These are phyloP conservation scores for Neophaeococcomyces aloes DNA, from an alignment of 2,329 filamentous ascomycete genomes.

Conservation along the genomic window DNA sequence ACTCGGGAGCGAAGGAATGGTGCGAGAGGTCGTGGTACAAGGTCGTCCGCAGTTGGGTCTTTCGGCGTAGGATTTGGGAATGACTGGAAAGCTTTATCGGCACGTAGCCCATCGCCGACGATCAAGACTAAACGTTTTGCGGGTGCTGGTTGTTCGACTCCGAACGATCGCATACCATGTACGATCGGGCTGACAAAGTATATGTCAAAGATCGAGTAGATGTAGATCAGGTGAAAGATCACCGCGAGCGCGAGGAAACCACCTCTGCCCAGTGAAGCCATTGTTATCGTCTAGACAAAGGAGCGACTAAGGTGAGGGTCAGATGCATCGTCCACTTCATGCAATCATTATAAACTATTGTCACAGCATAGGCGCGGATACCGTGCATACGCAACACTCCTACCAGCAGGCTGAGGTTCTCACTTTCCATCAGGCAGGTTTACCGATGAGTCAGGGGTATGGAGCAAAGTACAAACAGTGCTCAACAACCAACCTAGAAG, in stretches of 20 bases:
- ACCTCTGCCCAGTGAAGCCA: conserved; percentile 54
- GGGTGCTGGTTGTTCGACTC: conserved; percentile 61
- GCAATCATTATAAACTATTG: not conserved
- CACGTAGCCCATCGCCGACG: conserved; percentile 92
- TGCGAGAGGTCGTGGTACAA: conserved; percentile 68
- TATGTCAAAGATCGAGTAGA: conserved; percentile 94
- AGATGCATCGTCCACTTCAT: not conserved
- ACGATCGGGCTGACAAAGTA: conserved; percentile 98
- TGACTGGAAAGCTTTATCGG: conserved; percentile 93
- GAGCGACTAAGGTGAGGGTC: conserved; percentile 19
- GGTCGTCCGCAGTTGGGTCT: conserved; percentile 45
- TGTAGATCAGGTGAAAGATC: conserved; percentile 86
- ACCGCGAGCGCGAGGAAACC: conserved; percentile 82
- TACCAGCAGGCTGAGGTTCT: not conserved
- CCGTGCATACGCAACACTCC: not conserved
- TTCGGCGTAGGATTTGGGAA: conserved; percentile 73
- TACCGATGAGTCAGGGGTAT: conserved; percentile 6
- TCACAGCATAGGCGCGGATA: not conserved
- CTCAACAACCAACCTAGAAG: too few species aligned
- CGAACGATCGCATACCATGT: conserved; percentile 79
- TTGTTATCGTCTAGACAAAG: conserved; percentile 19
- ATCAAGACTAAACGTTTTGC: conserved; percentile 86
- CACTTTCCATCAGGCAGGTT: conserved; percentile 9
- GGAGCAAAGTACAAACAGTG: not conserved
- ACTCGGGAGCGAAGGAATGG: conserved; percentile 86